Percentiles rank a stretch among this genome's conserved stretches.
Evolutionary conservation across 2,329 filamentous ascomycete species (phyloP).

Genomic region (Aureobasidium sp.): DNA sequence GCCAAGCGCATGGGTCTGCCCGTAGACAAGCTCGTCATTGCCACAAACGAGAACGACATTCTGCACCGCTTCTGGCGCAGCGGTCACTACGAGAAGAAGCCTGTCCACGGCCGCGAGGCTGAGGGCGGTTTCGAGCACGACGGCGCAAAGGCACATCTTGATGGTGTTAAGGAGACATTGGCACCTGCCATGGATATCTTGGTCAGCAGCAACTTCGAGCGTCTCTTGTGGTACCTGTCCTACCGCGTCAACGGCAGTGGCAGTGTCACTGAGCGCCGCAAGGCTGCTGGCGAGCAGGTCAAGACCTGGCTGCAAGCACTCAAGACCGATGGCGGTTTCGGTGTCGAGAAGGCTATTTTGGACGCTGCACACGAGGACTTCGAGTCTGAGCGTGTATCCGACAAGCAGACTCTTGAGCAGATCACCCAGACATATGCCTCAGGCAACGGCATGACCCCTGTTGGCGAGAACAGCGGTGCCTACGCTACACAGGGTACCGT

Average conservation of each 20-base stretch:
- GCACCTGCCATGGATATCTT: conserved; percentile 97
- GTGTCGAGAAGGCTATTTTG: conserved; percentile 68
- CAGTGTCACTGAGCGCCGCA: conserved; percentile 38
- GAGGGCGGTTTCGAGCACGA: conserved; percentile 49
- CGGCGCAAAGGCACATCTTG: conserved; percentile 54
- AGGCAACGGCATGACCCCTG: conserved; percentile 21
- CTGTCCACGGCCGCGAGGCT: conserved; percentile 50
- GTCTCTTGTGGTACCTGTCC: conserved; percentile 86
- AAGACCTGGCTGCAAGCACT: conserved; percentile 70
- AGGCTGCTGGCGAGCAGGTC: conserved; percentile 63
- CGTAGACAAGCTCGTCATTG: conserved; percentile 78
- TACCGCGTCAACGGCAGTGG: conserved; percentile 54
- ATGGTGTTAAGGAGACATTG: conserved; percentile 82
- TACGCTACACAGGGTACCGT: conserved; percentile 30
- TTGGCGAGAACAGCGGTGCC: conserved; percentile 28
- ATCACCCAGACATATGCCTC: conserved; percentile 38
- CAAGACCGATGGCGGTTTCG: conserved; percentile 75
- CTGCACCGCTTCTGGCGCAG: conserved; percentile 91
- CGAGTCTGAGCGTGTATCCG: conserved; percentile 64
- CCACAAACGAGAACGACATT: conserved; percentile 97
- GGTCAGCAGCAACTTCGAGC: conserved; percentile 93
- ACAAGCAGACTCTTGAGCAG: conserved; percentile 43
- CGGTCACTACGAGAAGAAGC: conserved; percentile 81
- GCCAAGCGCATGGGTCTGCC: conserved; percentile 85
- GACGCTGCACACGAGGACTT: conserved; percentile 66